Percentiles rank a stretch among this genome's conserved stretches.
These are phyloP conservation scores for Inosperma sp. DNA, from an alignment of 768 basidiomycete genomes.

Conservation along the genomic window DNA sequence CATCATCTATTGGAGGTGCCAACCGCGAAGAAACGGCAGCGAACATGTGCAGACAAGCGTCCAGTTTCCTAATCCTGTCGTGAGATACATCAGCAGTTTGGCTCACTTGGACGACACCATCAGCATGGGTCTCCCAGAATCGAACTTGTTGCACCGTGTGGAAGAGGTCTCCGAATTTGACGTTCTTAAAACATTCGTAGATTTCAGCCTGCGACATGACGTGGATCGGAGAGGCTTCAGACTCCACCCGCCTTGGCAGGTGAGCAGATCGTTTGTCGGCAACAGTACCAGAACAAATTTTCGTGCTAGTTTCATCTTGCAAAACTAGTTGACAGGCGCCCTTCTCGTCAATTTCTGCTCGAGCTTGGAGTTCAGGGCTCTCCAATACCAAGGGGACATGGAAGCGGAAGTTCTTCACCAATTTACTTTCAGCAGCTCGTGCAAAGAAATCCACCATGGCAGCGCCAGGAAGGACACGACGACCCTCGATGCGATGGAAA, in stretches of 20 bases:
- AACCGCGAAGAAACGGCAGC: constrained; percentile 23
- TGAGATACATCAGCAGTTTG: constrained; percentile 20
- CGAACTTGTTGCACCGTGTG: constrained; percentile 27
- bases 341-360: constrained; percentile 19
- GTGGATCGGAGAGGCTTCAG: constrained; percentile 19
- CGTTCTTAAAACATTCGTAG: constrained; percentile 30
- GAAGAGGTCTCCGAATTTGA: constrained; percentile 32
- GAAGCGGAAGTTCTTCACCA: constrained; percentile 28
- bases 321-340: constrained; percentile 25
- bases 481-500: constrained; percentile 34
- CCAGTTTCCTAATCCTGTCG: constrained; percentile 32
- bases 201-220: constrained; percentile 27
- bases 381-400: constrained; percentile 29
- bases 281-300: constrained; percentile 29
- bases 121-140: constrained; percentile 30
- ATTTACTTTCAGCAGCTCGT: constrained; percentile 12
- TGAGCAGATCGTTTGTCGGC: constrained; percentile 12
- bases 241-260: constrained; percentile 15
- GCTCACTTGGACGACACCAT: constrained; percentile 25
- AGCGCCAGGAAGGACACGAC: constrained; percentile 32
- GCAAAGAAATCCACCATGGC: constrained; percentile 32
- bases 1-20: constrained; percentile 22
- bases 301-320: constrained; percentile 16
- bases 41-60: constrained; percentile 34
- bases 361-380: constrained; percentile 21